phyloP scores from a whole-genome alignment of 2,329 filamentous ascomycete genomes.

The Teratosphaeriaceae sp. region DNA sequence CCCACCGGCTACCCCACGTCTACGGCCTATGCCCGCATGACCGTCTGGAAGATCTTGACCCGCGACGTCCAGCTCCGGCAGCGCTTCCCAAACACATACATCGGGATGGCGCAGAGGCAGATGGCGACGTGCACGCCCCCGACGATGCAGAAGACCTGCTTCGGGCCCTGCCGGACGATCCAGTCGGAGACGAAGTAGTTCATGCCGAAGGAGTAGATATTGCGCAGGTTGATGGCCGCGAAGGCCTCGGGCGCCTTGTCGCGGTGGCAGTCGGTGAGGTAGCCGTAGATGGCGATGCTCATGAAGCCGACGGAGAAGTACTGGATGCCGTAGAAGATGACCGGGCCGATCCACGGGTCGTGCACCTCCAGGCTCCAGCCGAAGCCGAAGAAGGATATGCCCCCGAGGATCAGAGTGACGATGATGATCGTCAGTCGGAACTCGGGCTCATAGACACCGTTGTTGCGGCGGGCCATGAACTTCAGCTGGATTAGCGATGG shows the following conservation, averaged over 20 bases:
- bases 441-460: conserved; percentile 30
- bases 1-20: no score
- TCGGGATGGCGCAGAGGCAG: conserved; percentile 6
- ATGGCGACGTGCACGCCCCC: conserved; percentile 8
- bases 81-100: conserved; percentile 8
- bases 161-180: conserved; percentile 6
- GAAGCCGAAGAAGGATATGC: conserved; percentile 13
- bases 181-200: conserved; percentile 9
- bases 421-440: conserved; percentile 17
- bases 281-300: conserved; percentile 9
- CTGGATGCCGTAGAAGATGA: conserved; percentile 11
- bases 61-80: conserved; percentile 6
- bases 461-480: conserved; percentile 25
- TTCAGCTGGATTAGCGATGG: no score
- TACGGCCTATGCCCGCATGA: conserved; percentile 3
- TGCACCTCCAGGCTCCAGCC: conserved; percentile 8
- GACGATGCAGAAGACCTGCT: conserved; percentile 10
- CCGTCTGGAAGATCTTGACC: conserved; percentile 3
- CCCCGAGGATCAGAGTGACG: conserved; percentile 7
- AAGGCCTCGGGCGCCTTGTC: conserved; percentile 11
- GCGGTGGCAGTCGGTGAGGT: conserved; percentile 9
- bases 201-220: conserved; percentile 11
- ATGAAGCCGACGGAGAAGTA: conserved; percentile 11
- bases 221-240: conserved; percentile 9
- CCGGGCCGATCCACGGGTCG: conserved; percentile 8